Conservation (phyloP, 225 moss, liverwort and hornwort species). For the Lunularia cruciata region DNA sequence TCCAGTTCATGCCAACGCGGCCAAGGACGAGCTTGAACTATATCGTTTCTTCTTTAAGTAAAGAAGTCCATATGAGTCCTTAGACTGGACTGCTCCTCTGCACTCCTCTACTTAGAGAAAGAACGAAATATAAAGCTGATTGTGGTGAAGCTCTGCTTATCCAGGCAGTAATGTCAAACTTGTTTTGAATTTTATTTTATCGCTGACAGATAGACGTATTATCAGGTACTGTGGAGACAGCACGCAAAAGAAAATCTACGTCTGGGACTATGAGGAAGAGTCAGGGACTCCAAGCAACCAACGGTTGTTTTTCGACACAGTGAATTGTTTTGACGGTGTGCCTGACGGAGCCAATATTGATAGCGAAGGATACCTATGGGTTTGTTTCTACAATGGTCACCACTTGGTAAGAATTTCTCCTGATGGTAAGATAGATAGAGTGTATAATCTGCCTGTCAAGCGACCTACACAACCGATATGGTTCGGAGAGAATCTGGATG, state of each 20-base stretch:
- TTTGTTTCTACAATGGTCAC: constrained; percentile 65
- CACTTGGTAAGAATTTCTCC: constrained; percentile 59
- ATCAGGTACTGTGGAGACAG: constrained; percentile 67
- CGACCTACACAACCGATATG: constrained; percentile 70
- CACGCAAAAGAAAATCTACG: constrained; percentile 61
- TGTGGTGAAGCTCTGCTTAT: no score
- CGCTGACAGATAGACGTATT: no score
- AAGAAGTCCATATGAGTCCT: no score
- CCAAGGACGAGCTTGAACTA: no score
- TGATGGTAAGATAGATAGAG: constrained; percentile 30
- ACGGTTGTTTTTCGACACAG: constrained; percentile 58
- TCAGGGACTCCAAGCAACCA: constrained; percentile 61
- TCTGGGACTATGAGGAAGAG: constrained; percentile 73
- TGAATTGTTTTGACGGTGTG: constrained; percentile 38
- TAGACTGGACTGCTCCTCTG: no score
- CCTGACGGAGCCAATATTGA: constrained; percentile 74
- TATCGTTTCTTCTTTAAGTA: no score
- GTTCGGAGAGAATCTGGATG: constrained; percentile 56
- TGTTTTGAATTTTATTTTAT: no score
- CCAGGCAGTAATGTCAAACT: no score
- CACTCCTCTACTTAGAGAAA: no score
- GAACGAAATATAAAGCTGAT: no score
- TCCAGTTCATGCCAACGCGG: no score
- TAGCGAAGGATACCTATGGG: constrained; percentile 63
- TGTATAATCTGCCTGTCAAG: constrained; percentile 54